Percentiles rank a stretch among this genome's conserved stretches.
Conservation (phyloP, 495 filamentous ascomycete genomes). For the Arthonia radiata region DNA sequence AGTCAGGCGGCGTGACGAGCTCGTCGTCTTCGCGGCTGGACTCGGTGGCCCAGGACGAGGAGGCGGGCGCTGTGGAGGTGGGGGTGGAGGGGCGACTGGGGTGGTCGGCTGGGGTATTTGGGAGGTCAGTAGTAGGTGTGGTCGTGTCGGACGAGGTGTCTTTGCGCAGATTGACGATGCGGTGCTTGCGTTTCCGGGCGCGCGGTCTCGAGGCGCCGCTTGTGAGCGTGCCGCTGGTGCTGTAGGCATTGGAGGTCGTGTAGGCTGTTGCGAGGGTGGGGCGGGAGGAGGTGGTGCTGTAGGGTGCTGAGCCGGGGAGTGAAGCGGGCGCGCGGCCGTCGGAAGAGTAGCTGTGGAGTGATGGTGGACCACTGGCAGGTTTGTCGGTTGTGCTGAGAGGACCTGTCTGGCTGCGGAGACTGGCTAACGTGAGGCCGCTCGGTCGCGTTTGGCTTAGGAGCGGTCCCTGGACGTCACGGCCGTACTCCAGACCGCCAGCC, state of each 20-base stretch:
- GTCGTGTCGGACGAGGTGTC: conserved; percentile 18
- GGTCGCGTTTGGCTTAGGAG: conserved; percentile 10
- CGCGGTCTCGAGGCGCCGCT: conserved; percentile 34
- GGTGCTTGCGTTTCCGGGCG: conserved; percentile 63
- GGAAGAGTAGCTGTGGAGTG: conserved; percentile 17
- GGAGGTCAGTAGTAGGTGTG: conserved; percentile 20
- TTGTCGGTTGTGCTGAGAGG: conserved; percentile 4
- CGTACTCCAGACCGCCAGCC: conserved; percentile 54
- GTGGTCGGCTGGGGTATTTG: conserved; percentile 27
- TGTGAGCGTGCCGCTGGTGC: conserved; percentile 37
- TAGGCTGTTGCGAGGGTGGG: conserved; percentile 18
- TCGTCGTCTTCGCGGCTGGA: too few species aligned
- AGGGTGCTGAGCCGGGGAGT: conserved; percentile 36
- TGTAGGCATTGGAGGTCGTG: conserved; percentile 14
- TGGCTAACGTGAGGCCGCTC: conserved; percentile 6
- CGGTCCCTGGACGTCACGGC: conserved; percentile 14
- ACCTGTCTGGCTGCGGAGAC: conserved; percentile 7
- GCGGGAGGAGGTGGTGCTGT: conserved; percentile 19
- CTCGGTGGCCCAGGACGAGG: too few species aligned
- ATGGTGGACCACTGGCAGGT: conserved; percentile 2
- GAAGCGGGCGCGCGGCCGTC: conserved; percentile 13
- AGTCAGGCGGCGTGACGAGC: conserved; percentile 19
- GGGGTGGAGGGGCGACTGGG: conserved; percentile 12
- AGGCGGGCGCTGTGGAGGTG: too few species aligned
- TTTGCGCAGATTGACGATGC: conserved; percentile 75